A percentile compares a stretch with the other conserved stretches of the same genome.
These are phyloP conservation scores for Hyaloperonospora arabidopsidis DNA, from an alignment of 352 stramenopile genomes.

Conservation along the genomic window DNA sequence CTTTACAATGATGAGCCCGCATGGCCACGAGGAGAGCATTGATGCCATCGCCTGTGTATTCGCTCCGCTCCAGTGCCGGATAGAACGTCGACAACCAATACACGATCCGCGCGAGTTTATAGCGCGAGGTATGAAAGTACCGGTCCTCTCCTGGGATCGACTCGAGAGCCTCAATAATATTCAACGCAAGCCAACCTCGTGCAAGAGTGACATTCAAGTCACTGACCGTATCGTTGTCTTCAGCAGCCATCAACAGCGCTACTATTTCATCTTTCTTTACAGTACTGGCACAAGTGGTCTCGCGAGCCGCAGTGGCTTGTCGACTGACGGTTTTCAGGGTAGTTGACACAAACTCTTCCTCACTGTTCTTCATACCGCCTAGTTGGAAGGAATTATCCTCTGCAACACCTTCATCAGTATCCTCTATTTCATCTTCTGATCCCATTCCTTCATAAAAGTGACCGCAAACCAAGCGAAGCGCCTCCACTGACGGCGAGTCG, in stretches of 20 bases:
- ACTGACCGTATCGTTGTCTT: slow-evolving; percentile 8
- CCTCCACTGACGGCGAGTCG: slow-evolving; percentile 18
- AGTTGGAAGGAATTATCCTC: background rate
- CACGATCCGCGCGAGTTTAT: slow-evolving; percentile 46
- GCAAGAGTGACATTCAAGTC: slow-evolving; percentile 22
- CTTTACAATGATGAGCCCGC: slow-evolving; percentile 13
- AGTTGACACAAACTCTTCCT: slow-evolving; percentile 2
- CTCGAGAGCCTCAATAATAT: slow-evolving; percentile 66
- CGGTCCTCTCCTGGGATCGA: slow-evolving; percentile 70
- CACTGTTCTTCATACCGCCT: slow-evolving; percentile 3
- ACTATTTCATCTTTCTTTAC: slow-evolving; percentile 38
- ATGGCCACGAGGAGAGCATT: slow-evolving; percentile 23
- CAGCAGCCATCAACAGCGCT: slow-evolving; percentile 22
- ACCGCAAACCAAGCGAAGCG: slow-evolving; percentile 35
- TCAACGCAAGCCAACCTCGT: slow-evolving; percentile 42
- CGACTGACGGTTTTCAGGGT: background rate
- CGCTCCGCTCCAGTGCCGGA: slow-evolving; percentile 10
- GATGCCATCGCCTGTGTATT: slow-evolving; percentile 8
- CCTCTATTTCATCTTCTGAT: slow-evolving; percentile 26
- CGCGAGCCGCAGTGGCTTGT: background rate
- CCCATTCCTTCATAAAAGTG: slow-evolving; percentile 54
- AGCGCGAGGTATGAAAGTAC: slow-evolving; percentile 73
- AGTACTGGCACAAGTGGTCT: slow-evolving; percentile 19
- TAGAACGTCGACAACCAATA: slow-evolving; percentile 43
- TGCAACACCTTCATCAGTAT: slow-evolving; percentile 4